Percentiles rank a stretch among this genome's conserved stretches.
Conservation (phyloP, 805 yeast species). For the Yarrowia sp. region DNA sequence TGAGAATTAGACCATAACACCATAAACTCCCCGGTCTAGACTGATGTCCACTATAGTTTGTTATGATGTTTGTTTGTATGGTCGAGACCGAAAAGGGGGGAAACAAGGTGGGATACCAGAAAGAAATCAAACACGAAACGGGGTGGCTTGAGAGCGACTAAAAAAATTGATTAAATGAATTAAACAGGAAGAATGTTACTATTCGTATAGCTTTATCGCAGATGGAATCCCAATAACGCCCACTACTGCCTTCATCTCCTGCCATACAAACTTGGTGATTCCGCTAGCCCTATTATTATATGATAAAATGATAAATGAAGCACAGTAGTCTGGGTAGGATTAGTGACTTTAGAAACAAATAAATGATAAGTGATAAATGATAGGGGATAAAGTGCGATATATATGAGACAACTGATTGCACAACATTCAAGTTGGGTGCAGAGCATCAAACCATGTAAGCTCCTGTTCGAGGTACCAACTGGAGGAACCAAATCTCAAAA, state of each 20-base stretch:
- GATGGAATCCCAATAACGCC: too few species aligned
- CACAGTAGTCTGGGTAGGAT: not conserved
- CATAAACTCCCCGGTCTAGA: slow-evolving; percentile 15
- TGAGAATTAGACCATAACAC: slow-evolving; percentile 2
- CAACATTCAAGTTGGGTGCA: not conserved
- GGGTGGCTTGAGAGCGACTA: too few species aligned
- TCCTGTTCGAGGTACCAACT: too few species aligned
- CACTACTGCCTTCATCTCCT: too few species aligned
- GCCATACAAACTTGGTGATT: too few species aligned
- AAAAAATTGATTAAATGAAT: too few species aligned
- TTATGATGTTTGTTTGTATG: slow-evolving; percentile 6
- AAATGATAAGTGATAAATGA: not conserved
- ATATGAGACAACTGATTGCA: not conserved
- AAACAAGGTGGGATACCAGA: not conserved
- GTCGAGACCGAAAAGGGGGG: slow-evolving; percentile 7
- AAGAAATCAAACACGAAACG: not conserved
- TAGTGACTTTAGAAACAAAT: not conserved
- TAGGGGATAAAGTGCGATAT: not conserved
- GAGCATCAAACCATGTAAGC: too few species aligned
- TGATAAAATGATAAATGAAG: not conserved
- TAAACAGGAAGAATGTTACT: too few species aligned
- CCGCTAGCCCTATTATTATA: not conserved
- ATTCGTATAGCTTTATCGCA: too few species aligned
- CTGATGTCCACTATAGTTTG: slow-evolving; percentile 1
- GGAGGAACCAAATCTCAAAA: too few species aligned